Evolutionary conservation across 2,329 filamentous ascomycete species (phyloP), one percentile per base, ranked within the genome.

Genomic region (Xylaria sp.): DNA sequence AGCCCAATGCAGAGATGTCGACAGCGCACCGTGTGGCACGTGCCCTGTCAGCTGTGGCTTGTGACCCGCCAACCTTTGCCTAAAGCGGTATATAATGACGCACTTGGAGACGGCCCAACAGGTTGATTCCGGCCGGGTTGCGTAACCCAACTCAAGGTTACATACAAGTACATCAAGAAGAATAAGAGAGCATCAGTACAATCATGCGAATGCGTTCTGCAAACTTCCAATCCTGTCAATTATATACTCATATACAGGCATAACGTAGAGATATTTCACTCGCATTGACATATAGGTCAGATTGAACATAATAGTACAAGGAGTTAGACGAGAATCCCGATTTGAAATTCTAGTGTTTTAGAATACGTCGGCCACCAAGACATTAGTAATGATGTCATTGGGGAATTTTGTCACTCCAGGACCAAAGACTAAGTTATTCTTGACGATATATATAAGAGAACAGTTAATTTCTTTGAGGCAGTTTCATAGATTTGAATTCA

Each of bases 51-150:
- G 48, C 34, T 67, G 58, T 67, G 63, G 65, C 67, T 68, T 68
- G 60, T 70, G 65, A 71, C 56, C 61, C 25, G 43, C 46, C 36
- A 34, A 46, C 41, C 62, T 41, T 61, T 63, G 23, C 69, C 60
- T 28, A 61, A 69, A 66, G 30, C 48, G 20, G 66, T 32, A 70
- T 30, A 15, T 58, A 39, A 68, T 71, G 69, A 71, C 69, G 67
- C 69, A 70, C 15, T 57, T 67, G 36, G 67, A 71, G 48, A 71
- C 67, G n/a, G 18, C 58, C 59, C 36, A 39, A 36, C 45, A 59
- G 60, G 28, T 36, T n/a, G 25, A 34, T 15, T 28, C n/a, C n/a
- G 41, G 25, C 39, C 23, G 36, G 34, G 28, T 46, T 46, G 60
- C 41, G 53, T 36, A 55, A 55, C 15, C 30, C 30, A 55, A 53